These are phyloP conservation scores for Incumbomyces delicatus DNA, from an alignment of 2,329 filamentous ascomycete species.

Conservation along the genomic window DNA sequence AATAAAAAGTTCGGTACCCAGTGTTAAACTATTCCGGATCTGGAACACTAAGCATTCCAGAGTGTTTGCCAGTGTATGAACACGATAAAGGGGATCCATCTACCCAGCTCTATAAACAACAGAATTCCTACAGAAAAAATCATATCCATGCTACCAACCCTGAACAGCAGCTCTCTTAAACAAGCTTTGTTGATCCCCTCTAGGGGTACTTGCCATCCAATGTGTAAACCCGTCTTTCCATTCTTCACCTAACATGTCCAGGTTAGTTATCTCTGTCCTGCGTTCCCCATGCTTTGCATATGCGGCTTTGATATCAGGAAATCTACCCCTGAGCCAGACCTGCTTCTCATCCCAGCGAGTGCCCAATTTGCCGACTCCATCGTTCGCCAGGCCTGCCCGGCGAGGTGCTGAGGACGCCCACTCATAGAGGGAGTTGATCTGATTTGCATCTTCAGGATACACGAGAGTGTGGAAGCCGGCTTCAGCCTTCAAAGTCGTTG, in stretches of 20 bases:
- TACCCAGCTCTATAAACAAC: too few species aligned
- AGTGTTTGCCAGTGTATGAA: too few species aligned
- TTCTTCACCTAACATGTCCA: constrained; percentile 59
- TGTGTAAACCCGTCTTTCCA: constrained; percentile 21
- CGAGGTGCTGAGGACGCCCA: constrained; percentile 31
- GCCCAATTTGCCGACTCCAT: constrained; percentile 53
- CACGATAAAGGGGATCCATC: too few species aligned
- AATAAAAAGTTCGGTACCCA: too few species aligned
- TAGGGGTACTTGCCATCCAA: neutral
- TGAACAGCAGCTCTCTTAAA: constrained; percentile 8
- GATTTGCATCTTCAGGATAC: constrained; percentile 39
- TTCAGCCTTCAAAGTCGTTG: constrained; percentile 19
- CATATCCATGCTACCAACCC: too few species aligned
- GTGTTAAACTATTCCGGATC: too few species aligned
- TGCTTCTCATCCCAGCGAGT: constrained; percentile 62
- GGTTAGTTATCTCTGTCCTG: constrained; percentile 46
- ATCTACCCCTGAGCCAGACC: constrained; percentile 61
- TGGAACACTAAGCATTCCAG: too few species aligned
- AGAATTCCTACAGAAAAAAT: too few species aligned
- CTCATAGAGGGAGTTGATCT: constrained; percentile 34
- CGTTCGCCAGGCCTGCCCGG: constrained; percentile 32
- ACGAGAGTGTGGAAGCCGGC: constrained; percentile 43
- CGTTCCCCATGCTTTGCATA: constrained; percentile 58
- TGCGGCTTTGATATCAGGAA: constrained; percentile 58
- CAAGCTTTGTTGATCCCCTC: constrained; percentile 2